phyloP scores from a whole-genome alignment of 2,329 filamentous ascomycete species.

The Catunica adiposa region DNA sequence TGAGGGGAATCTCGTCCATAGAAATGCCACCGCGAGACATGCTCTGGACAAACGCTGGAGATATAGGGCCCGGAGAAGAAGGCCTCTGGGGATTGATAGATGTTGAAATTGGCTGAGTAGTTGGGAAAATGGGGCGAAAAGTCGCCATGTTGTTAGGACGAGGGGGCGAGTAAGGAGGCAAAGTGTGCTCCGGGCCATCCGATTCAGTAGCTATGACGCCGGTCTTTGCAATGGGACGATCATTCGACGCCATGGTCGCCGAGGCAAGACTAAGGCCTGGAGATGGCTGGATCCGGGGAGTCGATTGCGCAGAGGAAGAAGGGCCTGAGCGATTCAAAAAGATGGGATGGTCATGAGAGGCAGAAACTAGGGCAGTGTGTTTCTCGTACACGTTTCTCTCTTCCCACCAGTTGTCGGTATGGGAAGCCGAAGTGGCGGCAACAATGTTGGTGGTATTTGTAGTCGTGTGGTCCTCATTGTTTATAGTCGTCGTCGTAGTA shows the following conservation, averaged over 20 bases:
- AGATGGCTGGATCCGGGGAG: conserved; percentile 8
- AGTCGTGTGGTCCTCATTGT: neutral
- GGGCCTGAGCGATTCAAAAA: neutral
- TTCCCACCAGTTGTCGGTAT: conserved; percentile 8
- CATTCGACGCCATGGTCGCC: conserved; percentile 15
- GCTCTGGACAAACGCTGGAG: conserved; percentile 37
- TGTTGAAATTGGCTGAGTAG: conserved; percentile 26
- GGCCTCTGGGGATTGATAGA: conserved; percentile 28
- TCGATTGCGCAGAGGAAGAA: neutral
- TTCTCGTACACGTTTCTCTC: conserved; percentile 6
- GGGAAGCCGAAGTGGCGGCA: neutral
- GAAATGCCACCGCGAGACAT: conserved; percentile 47
- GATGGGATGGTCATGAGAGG: too few species aligned
- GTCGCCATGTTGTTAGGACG: conserved; percentile 26
- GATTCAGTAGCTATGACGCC: neutral
- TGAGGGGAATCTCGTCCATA: conserved; percentile 42
- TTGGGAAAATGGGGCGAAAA: conserved; percentile 43
- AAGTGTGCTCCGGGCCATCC: conserved; percentile 18
- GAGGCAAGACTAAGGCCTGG: conserved; percentile 13
- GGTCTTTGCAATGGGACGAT: conserved; percentile 1
- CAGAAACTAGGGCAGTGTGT: too few species aligned
- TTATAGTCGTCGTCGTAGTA: neutral
- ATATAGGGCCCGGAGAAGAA: conserved; percentile 43
- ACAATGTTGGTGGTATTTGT: neutral
- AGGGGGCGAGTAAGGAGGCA: conserved; percentile 40